Conservation (phyloP, 169 alveolate genomes). For the Plasmodium relictum region DNA sequence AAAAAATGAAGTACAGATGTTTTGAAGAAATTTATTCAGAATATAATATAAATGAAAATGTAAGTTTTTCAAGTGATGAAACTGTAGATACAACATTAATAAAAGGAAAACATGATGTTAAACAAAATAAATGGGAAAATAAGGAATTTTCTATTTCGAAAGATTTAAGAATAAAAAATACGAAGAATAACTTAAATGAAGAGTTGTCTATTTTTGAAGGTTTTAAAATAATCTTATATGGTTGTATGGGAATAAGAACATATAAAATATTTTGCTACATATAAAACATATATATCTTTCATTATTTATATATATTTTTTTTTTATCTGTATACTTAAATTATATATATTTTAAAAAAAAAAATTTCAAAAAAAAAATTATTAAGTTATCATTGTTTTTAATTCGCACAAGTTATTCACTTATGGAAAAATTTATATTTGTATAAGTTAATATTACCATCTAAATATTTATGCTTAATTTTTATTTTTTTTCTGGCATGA, state of each 20-base stretch:
- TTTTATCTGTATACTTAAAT: background rate
- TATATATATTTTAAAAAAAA: too few relatives aligned
- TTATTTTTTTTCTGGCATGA: too few relatives aligned
- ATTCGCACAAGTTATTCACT: too few relatives aligned
- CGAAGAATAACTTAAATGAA: background rate
- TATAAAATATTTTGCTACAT: slow-evolving; percentile 39
- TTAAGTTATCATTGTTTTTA: too few relatives aligned
- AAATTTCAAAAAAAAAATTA: too few relatives aligned
- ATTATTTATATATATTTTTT: background rate
- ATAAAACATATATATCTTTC: too few relatives aligned
- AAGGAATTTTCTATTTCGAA: background rate
- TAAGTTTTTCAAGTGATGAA: slow-evolving; percentile 64
- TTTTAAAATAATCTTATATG: slow-evolving; percentile 47
- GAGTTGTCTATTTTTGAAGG: slow-evolving; percentile 48
- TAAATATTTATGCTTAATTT: too few relatives aligned
- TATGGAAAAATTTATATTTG: too few relatives aligned
- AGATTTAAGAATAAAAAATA: slow-evolving; percentile 8
- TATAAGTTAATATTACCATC: too few relatives aligned
- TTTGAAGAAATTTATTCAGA: slow-evolving; percentile 23
- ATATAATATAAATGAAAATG: slow-evolving; percentile 27
- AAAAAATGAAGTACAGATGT: slow-evolving; percentile 31
- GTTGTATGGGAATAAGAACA: slow-evolving; percentile 74
- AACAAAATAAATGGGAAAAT: slow-evolving; percentile 16
- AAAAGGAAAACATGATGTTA: slow-evolving; percentile 8
- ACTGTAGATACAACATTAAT: slow-evolving; percentile 34